Evolutionary conservation across 2,329 filamentous ascomycete genomes (phyloP).

Genomic region (Colletotrichum sidae): DNA sequence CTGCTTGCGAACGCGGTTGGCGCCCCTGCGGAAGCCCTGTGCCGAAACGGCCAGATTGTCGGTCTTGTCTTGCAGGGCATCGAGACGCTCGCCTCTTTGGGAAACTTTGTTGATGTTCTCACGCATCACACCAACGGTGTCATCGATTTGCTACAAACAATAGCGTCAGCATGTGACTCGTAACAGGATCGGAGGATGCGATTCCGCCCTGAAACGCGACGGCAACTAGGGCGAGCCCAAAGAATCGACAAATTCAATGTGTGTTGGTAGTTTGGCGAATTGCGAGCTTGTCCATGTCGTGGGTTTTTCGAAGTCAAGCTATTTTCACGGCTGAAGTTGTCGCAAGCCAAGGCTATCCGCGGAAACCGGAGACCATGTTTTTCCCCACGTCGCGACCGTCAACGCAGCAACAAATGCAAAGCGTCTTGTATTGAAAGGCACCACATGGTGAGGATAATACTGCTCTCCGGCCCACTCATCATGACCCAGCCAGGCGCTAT

Average conservation of each 20-base stretch:
- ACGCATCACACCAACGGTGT: slow-evolving; percentile 93
- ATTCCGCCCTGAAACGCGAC: slow-evolving; percentile 25
- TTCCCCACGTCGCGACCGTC: slow-evolving; percentile 3
- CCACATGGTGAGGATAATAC: not conserved
- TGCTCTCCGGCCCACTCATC: slow-evolving; percentile 6
- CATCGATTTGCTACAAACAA: slow-evolving; percentile 87
- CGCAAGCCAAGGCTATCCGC: not conserved
- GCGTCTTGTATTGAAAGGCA: no score
- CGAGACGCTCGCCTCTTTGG: slow-evolving; percentile 89
- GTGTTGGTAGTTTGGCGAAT: no score
- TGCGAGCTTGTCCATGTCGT: no score
- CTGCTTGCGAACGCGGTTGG: slow-evolving; percentile 95
- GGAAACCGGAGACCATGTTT: slow-evolving; percentile 1
- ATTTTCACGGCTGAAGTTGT: not conserved
- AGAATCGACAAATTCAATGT: no score
- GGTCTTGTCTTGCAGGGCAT: slow-evolving; percentile 92
- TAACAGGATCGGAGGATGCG: slow-evolving; percentile 11
- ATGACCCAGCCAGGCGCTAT: slow-evolving; percentile 22
- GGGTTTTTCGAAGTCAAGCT: no score
- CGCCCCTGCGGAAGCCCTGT: slow-evolving; percentile 94
- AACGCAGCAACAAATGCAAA: not conserved
- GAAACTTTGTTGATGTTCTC: slow-evolving; percentile 98
- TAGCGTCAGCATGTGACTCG: slow-evolving; percentile 37
- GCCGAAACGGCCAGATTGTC: slow-evolving; percentile 93
- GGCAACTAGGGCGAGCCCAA: not conserved